Base-by-base conservation (phyloP, 805 yeast species). In the Kluyveromyces aestuarii region DNA sequence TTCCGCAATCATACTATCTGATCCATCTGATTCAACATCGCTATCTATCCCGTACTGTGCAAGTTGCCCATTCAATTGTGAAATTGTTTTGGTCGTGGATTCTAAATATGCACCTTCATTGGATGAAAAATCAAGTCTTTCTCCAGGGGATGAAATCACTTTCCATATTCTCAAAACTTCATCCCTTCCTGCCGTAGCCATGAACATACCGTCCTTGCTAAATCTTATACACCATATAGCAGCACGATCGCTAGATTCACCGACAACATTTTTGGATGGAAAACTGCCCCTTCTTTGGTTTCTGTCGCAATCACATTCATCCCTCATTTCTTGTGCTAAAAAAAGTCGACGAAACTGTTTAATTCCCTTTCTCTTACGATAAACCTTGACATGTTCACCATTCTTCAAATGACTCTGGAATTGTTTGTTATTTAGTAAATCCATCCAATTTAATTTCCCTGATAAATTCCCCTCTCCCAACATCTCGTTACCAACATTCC, bases 111-210 rank as follows among this genome's bases (percentile, higher is more conserved):
- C 48, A 27, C 49, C 54, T 42, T 55, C 55, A 8, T 48, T 21
- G 27, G 45, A 39, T 45, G 56, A 66, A 59, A 62, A 62, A 51
- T 74, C 82, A 52, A 79, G 64, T 54, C 95, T 68, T 55, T 86
- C 90, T 50, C 80, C 67, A 0, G 88, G 83, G 0, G 89, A 79
- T 2, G 86, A 71, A 0, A 88, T 77, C 6, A 87, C 95, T 62
- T 86, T 81, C 93, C 95, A 89, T 4, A 89, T 69, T 46, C 80
- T 71, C 13, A 90, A 72, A 1, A 72, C 64, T 2, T 83, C 75
- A 59, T 86, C 89, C 55, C 85, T 79, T 17, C 96, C 95, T 0
- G 91, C 96, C 1, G 85, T 77, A 0, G 96, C 96, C 57, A 90
- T 65, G 61, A 74, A 87, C 63, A 79, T 81, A 10, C 97, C 97